These are phyloP conservation scores for Pholiota molesta DNA, from an alignment of 768 basidiomycete species.

Conservation along the genomic window DNA sequence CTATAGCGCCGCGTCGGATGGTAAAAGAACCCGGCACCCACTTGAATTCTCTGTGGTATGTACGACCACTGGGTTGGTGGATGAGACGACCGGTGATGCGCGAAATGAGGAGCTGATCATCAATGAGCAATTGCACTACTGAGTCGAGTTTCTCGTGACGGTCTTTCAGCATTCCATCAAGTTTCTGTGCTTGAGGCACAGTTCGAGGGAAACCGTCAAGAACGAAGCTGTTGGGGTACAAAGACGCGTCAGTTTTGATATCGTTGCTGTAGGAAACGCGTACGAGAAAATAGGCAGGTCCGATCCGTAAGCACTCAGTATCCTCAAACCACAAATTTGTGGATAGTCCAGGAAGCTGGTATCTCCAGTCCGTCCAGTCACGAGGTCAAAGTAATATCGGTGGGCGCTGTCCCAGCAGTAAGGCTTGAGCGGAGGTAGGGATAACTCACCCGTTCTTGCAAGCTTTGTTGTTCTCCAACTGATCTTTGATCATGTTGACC, in stretches of 20 bases:
- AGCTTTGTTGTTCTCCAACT: slow-evolving; percentile 88
- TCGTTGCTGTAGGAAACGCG: neutral
- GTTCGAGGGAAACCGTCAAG: slow-evolving; percentile 99
- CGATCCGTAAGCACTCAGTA: neutral
- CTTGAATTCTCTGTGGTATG: slow-evolving; percentile 96
- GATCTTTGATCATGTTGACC: slow-evolving; percentile 96
- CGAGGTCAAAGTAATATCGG: neutral
- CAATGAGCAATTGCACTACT: slow-evolving; percentile 91
- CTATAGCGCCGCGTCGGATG: slow-evolving; percentile 1
- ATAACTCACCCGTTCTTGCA: slow-evolving; percentile 92
- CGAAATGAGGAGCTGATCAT: slow-evolving; percentile 94
- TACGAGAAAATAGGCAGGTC: neutral
- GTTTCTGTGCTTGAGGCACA: slow-evolving; percentile 94
- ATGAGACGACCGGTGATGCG: slow-evolving; percentile 97
- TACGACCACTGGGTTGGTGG: slow-evolving; percentile 86
- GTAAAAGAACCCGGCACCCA: slow-evolving; percentile 40
- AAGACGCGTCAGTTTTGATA: slow-evolving; percentile 22
- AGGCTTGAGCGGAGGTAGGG: neutral
- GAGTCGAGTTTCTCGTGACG: slow-evolving; percentile 89
- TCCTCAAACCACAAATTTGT: neutral
- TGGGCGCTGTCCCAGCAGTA: neutral
- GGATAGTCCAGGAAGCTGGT: neutral
- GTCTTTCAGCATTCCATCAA: slow-evolving; percentile 84
- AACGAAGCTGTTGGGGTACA: slow-evolving; percentile 71
- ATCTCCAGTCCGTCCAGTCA: neutral